Evolutionary conservation across 2,329 filamentous ascomycete genomes (phyloP).

Genomic region (Pseudopithomyces chartarum): DNA sequence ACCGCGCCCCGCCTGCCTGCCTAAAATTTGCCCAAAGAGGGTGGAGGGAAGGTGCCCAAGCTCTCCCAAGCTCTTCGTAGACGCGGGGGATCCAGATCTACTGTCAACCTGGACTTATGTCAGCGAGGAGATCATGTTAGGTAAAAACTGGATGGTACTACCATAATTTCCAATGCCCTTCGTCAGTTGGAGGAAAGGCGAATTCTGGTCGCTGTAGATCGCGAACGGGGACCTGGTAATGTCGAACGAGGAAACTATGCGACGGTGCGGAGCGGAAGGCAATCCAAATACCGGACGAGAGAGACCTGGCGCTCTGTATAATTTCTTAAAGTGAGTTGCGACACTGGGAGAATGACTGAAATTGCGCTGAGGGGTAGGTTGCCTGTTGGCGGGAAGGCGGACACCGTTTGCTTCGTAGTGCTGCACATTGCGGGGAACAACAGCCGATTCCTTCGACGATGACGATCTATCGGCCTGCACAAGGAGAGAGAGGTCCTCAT

Average conservation of each 20-base stretch:
- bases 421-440: not conserved
- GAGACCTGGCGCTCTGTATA: not conserved
- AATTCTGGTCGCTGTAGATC: conserved; percentile 7
- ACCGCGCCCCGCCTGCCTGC: too few relatives aligned
- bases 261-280: conserved; percentile 7
- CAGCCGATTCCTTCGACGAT: not conserved
- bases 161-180: not conserved
- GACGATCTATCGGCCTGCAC: not conserved
- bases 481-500: not conserved
- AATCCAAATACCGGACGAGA: conserved; percentile 9
- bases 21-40: too few relatives aligned
- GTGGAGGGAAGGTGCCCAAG: not conserved
- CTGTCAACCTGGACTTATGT: not conserved
- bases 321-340: not conserved
- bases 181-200: conserved; percentile 7
- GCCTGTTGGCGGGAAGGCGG: not conserved
- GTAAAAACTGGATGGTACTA: not conserved
- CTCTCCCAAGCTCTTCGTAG: too few relatives aligned
- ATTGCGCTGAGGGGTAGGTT: too few relatives aligned
- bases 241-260: conserved; percentile 5
- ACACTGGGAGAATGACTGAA: not conserved
- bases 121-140: not conserved
- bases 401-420: not conserved
- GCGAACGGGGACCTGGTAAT: conserved; percentile 9
- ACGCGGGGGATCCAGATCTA: not conserved